Base-by-base conservation (phyloP, 192 early-diverging fungal genomes). In the Entomortierella chlamydospora region DNA sequence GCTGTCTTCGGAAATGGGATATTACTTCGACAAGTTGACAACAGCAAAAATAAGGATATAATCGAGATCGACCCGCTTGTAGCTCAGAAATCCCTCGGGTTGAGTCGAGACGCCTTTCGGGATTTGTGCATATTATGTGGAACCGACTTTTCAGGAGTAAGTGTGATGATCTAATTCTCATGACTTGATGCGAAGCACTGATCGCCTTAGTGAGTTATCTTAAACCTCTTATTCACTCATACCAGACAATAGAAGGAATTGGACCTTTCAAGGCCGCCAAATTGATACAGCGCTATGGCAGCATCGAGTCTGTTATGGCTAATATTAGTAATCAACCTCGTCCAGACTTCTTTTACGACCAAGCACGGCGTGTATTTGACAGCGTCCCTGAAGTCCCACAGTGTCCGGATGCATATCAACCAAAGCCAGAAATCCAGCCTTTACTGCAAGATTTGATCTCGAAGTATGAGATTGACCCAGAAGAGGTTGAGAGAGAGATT, bases 51-150 rank as follows among this genome's bases (percentile, higher is more conserved):
- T 10, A 58, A 63, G 28, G 71, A 66, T 0, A 83, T 87, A 57
- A 26, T 89, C 25, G 70, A 83, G 9, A 85, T 93, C 31, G 85
- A 92, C 68, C 83, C 86, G 2, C 37, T 76, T 22, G 49, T 66
- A 30, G 89, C 86, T 11, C 69, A 73, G 31, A 43, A 54, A 20
- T 81, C 72, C 25, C 79, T 94, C 17, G 83, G 83, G 5, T 64
- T 94, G 20, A 86, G 74, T 8, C 73, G 81, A 34, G 68, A 70
- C 29, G 73, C 83, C 8, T 94, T 92, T 68, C 58, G 90, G 8
- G 91, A 94, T 67, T 28, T 94, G 56, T 92, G 93, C 64, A 93
- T 94, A 49, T 71, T 94, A 23, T 93, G 91, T 61, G 93, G 91
- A 29, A 94, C 91, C 0, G 93, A 94, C 58, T 94, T 92, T 79